Percentiles rank a stretch among this genome's conserved stretches.
Evolutionary conservation across 2,329 filamentous ascomycete species (phyloP).

Genomic region (Pestalotiopsis sp.): DNA sequence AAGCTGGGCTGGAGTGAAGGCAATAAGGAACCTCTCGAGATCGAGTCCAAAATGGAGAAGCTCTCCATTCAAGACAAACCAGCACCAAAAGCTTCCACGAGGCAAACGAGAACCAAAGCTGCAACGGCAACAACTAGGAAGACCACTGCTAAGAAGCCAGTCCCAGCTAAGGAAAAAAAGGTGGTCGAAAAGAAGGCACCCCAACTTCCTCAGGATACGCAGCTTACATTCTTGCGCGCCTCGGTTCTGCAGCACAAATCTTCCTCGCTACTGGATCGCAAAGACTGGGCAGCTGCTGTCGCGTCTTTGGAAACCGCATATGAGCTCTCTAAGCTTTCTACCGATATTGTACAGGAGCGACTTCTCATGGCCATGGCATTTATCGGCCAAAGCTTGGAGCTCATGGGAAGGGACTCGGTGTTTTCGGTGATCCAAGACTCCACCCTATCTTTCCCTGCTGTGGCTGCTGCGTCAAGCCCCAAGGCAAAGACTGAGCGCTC

Average conservation of each 20-base stretch:
- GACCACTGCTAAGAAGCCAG: conserved; percentile 28
- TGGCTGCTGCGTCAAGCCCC: conserved; percentile 43
- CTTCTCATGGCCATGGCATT: conserved; percentile 70
- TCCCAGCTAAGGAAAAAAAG: conserved; percentile 24
- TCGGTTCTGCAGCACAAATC: conserved; percentile 46
- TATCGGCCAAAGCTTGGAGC: conserved; percentile 68
- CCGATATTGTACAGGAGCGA: conserved; percentile 49
- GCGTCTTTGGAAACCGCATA: conserved; percentile 55
- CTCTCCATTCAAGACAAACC: conserved; percentile 35
- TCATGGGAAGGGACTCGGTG: conserved; percentile 78
- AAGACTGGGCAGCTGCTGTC: conserved; percentile 62
- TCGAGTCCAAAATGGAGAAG: conserved; percentile 41
- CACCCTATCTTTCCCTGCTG: conserved; percentile 82
- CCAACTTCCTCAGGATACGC: conserved; percentile 31
- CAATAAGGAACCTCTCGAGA: conserved; percentile 23
- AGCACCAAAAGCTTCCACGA: conserved; percentile 20
- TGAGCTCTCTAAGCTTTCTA: conserved; percentile 45
- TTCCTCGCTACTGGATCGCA: conserved; percentile 48
- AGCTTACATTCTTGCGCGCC: conserved; percentile 40
- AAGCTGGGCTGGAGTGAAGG: conserved; percentile 30
- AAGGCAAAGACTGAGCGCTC: conserved; percentile 45
- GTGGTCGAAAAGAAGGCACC: conserved; percentile 17
- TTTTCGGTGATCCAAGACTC: conserved; percentile 93
- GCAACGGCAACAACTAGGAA: conserved; percentile 28
- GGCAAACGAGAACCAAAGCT: conserved; percentile 23